Evolutionary conservation across 1,284 basidiomycete species (phyloP).

Genomic region (Ganoderma multipileum): DNA sequence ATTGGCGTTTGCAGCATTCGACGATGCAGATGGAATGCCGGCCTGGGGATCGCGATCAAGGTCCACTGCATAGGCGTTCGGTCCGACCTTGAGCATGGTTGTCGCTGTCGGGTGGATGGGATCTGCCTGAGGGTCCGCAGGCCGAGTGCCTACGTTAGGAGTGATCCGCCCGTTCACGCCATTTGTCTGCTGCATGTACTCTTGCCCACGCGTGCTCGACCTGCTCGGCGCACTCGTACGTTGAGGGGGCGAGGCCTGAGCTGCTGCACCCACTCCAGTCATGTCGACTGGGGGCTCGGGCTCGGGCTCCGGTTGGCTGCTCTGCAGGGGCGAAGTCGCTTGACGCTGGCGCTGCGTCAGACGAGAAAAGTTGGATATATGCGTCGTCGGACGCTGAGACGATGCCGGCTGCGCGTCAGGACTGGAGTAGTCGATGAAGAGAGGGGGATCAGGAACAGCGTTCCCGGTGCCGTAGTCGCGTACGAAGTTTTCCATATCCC

Average conservation of each 20-base stretch:
- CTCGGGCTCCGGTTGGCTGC: constrained; percentile 47
- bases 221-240: constrained; percentile 42
- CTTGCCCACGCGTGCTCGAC: constrained; percentile 38
- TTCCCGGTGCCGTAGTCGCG: constrained; percentile 85
- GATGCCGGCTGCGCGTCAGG: constrained; percentile 68
- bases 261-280: constrained; percentile 66
- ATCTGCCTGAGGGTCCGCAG: constrained; percentile 58
- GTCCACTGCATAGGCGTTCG: constrained; percentile 71
- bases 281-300: constrained; percentile 52
- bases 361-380: constrained; percentile 65
- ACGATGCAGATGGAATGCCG: constrained; percentile 23
- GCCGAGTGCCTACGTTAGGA: constrained; percentile 30
- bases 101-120: constrained; percentile 59
- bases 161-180: constrained; percentile 35
- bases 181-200: constrained; percentile 25
- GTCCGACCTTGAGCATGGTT: constrained; percentile 73
- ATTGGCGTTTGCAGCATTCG: constrained; percentile 18
- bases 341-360: constrained; percentile 56
- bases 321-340: constrained; percentile 43
- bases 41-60: constrained; percentile 60
- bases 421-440: constrained; percentile 81
- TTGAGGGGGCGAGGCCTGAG: constrained; percentile 31
- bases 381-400: constrained; percentile 57
- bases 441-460: constrained; percentile 83
- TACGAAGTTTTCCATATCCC: constrained; percentile 88